Conservation (phyloP, 108 stramenopile species). For the Licmophora abbreviata region DNA sequence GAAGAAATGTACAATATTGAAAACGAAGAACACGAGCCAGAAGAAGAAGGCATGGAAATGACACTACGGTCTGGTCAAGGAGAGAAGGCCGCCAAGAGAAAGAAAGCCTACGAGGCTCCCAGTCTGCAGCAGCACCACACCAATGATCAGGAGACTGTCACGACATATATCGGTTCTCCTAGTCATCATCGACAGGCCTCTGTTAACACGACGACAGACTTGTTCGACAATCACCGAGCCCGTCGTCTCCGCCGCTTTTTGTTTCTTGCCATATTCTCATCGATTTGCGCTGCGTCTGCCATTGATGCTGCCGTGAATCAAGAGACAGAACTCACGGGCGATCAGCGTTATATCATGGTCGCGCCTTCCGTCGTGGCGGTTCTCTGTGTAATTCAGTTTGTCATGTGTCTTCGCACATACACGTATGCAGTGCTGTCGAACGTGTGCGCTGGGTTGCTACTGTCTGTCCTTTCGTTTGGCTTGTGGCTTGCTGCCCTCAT, state of each 20-base stretch:
- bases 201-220: no score
- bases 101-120: background rate
- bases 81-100: background rate
- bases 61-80: background rate
- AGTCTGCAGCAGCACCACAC: background rate
- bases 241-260: slow-evolving; percentile 13
- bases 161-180: no score
- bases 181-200: no score
- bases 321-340: slow-evolving; percentile 5
- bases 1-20: slow-evolving; percentile 33
- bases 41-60: background rate
- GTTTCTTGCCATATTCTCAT: slow-evolving; percentile 27
- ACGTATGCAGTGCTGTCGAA: slow-evolving; percentile 22
- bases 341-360: slow-evolving; percentile 22
- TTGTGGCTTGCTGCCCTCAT: slow-evolving; percentile 30
- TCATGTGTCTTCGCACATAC: slow-evolving; percentile 20
- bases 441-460: slow-evolving; percentile 25
- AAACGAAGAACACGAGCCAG: slow-evolving; percentile 5
- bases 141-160: no score
- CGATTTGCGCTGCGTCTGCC: slow-evolving; percentile 29
- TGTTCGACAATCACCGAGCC: no score
- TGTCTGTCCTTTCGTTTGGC: slow-evolving; percentile 21
- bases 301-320: slow-evolving; percentile 32
- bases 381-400: slow-evolving; percentile 16
- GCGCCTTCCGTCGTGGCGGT: slow-evolving; percentile 23